Evolutionary conservation across 2,329 filamentous ascomycete species (phyloP).

Genomic region (Aspergillus fructus): DNA sequence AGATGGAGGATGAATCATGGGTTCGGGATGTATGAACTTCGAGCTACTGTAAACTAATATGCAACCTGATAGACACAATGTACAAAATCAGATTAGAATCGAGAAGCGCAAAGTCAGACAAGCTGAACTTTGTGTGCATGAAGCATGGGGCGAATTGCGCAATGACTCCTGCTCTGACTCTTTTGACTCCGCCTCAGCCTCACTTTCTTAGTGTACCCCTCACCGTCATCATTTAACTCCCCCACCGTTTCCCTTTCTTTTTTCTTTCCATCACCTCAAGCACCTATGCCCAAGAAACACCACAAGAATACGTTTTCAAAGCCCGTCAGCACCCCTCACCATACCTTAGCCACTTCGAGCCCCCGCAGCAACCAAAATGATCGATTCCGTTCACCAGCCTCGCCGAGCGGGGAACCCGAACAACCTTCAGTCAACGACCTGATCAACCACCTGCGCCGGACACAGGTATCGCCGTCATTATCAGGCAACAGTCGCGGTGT

Average conservation of each 20-base stretch:
- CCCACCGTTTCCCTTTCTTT: constrained; percentile 7
- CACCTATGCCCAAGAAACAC: constrained; percentile 51
- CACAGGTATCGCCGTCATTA: constrained; percentile 31
- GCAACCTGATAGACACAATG: constrained; percentile 12
- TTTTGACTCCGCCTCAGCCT: not conserved
- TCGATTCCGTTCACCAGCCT: constrained; percentile 20
- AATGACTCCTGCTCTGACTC: not conserved
- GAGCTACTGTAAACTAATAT: constrained; percentile 14
- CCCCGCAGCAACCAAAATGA: constrained; percentile 27
- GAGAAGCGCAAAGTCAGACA: not conserved
- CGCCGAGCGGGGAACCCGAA: constrained; percentile 19
- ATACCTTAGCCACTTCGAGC: constrained; percentile 35
- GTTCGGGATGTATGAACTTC: constrained; percentile 53
- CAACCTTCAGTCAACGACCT: constrained; percentile 47
- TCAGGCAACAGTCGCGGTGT: constrained; percentile 18
- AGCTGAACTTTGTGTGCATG: not conserved
- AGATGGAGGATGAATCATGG: constrained; percentile 61
- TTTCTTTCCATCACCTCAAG: constrained; percentile 8
- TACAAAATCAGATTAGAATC: not conserved
- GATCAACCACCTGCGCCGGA: constrained; percentile 47
- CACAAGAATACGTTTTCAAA: constrained; percentile 39
- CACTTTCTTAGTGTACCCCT: not conserved
- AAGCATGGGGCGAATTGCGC: not conserved
- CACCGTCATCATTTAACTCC: constrained; percentile 2
- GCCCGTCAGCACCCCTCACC: constrained; percentile 41